These are phyloP conservation scores for Annulohypoxylon bovei DNA, from an alignment of 495 filamentous ascomycete genomes.

Conservation along the genomic window DNA sequence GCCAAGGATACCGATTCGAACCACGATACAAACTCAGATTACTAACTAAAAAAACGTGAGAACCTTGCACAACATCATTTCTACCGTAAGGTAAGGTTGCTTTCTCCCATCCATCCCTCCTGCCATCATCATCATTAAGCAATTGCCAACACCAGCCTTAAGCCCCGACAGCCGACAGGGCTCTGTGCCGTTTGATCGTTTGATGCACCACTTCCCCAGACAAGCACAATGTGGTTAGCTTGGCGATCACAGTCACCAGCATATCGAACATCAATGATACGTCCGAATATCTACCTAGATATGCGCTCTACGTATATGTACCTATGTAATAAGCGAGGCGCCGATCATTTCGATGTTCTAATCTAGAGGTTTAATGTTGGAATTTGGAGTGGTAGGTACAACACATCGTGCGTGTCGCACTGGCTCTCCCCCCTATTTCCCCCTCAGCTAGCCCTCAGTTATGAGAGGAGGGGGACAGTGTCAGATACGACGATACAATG, in stretches of 20 bases:
- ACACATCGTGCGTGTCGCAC: neutral
- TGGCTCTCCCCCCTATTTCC: constrained; percentile 1
- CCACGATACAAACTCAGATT: constrained; percentile 39
- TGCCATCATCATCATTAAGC: neutral
- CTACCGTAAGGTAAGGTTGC: constrained; percentile 6
- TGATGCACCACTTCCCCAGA: constrained; percentile 32
- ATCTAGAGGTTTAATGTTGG: neutral
- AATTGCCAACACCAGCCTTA: constrained; percentile 12
- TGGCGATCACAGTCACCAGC: constrained; percentile 10
- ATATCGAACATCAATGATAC: neutral
- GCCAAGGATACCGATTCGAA: constrained; percentile 45
- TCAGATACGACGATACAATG: neutral
- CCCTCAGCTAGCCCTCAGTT: neutral
- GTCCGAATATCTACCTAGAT: neutral
- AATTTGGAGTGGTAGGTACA: constrained; percentile 3
- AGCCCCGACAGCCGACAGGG: constrained; percentile 23
- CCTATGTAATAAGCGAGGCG: constrained; percentile 25
- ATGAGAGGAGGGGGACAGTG: neutral
- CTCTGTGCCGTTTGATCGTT: constrained; percentile 14
- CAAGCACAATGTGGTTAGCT: constrained; percentile 21
- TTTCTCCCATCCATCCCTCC: neutral
- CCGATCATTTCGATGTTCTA: constrained; percentile 2
- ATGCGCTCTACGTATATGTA: neutral
- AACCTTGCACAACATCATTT: constrained; percentile 39
- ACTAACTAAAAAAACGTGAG: constrained; percentile 43